These are phyloP conservation scores for Saccharomyces paradoxus DNA, from an alignment of 805 yeast genomes.

Conservation along the genomic window DNA sequence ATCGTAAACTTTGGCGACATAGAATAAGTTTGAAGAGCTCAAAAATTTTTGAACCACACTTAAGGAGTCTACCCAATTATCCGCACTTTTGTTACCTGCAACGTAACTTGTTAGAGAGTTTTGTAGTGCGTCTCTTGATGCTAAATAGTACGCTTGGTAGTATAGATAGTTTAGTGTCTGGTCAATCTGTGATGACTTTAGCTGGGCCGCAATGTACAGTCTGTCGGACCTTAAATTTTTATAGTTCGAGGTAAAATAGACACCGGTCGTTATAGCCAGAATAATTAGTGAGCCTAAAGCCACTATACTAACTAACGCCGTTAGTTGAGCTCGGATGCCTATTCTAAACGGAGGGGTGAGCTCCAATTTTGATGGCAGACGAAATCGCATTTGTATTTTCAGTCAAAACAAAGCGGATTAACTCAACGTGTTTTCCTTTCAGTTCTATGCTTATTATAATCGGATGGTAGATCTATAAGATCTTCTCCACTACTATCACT, in stretches of 20 bases:
- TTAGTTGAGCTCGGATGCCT: constrained; percentile 70
- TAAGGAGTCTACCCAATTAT: constrained; percentile 40
- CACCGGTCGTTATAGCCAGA: constrained; percentile 66
- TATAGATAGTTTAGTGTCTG: constrained; percentile 57
- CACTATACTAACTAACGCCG: constrained; percentile 59
- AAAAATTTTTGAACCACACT: constrained; percentile 52
- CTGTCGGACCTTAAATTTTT: constrained; percentile 59
- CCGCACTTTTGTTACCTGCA: constrained; percentile 61
- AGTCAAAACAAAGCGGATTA: constrained; percentile 2
- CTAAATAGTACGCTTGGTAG: constrained; percentile 61
- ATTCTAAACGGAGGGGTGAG: constrained; percentile 38
- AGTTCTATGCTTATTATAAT: neutral
- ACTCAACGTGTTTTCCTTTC: neutral
- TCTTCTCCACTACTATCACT: neutral
- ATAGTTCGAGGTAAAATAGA: constrained; percentile 60
- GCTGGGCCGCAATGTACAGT: constrained; percentile 66
- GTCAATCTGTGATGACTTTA: constrained; percentile 70
- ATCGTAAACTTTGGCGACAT: constrained; percentile 62
- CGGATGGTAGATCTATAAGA: neutral
- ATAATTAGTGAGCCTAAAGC: constrained; percentile 63
- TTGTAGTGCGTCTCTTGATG: constrained; percentile 54
- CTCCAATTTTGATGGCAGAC: constrained; percentile 2
- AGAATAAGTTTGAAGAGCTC: constrained; percentile 53
- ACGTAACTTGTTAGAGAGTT: constrained; percentile 51
- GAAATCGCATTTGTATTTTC: neutral